phyloP scores from a whole-genome alignment of 805 yeast species.

The Yarrowia yakushimensis region DNA sequence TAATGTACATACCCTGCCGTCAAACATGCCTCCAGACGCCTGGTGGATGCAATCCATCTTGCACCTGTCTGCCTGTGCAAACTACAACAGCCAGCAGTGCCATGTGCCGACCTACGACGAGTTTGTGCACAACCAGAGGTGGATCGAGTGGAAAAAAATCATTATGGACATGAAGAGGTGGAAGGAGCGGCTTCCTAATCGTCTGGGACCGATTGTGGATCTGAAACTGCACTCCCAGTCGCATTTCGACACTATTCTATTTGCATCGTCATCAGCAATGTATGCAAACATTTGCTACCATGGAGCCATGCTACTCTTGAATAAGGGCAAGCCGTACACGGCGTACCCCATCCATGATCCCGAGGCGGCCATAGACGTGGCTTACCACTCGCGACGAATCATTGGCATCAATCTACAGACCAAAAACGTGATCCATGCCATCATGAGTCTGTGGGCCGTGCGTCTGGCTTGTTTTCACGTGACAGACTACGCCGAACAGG shows the following conservation, averaged over 20 bases:
- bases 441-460: conserved; percentile 20
- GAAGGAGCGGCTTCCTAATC: conserved; percentile 2
- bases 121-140: conserved; percentile 19
- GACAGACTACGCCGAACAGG: neutral
- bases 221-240: neutral
- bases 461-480: neutral
- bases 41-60: conserved; percentile 22
- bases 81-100: conserved; percentile 5
- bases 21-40: neutral
- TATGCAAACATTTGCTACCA: conserved; percentile 19
- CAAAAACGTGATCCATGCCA: conserved; percentile 11
- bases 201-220: neutral
- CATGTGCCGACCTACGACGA: conserved; percentile 19
- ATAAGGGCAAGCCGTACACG: conserved; percentile 13
- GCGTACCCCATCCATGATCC: conserved; percentile 18
- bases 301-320: neutral
- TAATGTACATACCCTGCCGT: conserved; percentile 5
- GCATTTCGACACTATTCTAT: neutral
- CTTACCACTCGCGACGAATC: neutral
- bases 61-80: neutral
- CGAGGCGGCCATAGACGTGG: neutral
- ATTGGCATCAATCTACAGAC: neutral
- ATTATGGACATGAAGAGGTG: conserved; percentile 7
- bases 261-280: conserved; percentile 5
- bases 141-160: conserved; percentile 13